Evolutionary conservation across 805 yeast species (phyloP).

Genomic region (Suhomyces vadensis): DNA sequence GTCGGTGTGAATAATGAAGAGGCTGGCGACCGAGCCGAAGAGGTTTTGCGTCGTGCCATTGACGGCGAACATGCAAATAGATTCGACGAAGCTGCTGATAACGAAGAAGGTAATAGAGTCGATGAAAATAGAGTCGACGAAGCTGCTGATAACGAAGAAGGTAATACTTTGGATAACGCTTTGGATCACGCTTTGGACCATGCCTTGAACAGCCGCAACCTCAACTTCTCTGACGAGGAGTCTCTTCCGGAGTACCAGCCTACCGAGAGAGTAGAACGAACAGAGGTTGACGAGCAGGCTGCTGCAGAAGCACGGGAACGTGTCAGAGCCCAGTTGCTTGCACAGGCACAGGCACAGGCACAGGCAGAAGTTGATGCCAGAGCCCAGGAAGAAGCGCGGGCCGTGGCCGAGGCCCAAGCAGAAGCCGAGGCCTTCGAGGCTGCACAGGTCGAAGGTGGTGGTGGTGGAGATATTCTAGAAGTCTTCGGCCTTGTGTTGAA

Average conservation of each 20-base stretch:
- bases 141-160: no score
- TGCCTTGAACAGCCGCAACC: no score
- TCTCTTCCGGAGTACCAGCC: no score
- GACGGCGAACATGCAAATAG: slow-evolving; percentile 16
- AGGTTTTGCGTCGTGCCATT: slow-evolving; percentile 21
- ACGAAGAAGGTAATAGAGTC: background rate
- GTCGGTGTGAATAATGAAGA: slow-evolving; percentile 4
- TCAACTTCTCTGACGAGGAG: background rate
- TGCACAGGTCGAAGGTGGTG: slow-evolving; percentile 14
- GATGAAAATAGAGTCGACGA: background rate
- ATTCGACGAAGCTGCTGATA: background rate
- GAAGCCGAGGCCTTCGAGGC: slow-evolving; percentile 14
- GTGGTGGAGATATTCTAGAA: slow-evolving; percentile 30
- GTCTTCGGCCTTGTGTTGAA: slow-evolving; percentile 37
- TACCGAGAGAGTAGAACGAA: background rate
- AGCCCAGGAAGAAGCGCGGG: background rate
- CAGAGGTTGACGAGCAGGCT: slow-evolving; percentile 3
- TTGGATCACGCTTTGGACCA: no score
- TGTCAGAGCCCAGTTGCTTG: background rate
- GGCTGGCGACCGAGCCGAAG: slow-evolving; percentile 12
- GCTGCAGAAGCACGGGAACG: background rate
- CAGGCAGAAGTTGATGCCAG: slow-evolving; percentile 3
- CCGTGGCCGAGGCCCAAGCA: slow-evolving; percentile 11
- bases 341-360: background rate
- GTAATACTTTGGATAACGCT: no score